Base-by-base conservation (phyloP, 257 asterid species). In the Cinchona pubescens region DNA sequence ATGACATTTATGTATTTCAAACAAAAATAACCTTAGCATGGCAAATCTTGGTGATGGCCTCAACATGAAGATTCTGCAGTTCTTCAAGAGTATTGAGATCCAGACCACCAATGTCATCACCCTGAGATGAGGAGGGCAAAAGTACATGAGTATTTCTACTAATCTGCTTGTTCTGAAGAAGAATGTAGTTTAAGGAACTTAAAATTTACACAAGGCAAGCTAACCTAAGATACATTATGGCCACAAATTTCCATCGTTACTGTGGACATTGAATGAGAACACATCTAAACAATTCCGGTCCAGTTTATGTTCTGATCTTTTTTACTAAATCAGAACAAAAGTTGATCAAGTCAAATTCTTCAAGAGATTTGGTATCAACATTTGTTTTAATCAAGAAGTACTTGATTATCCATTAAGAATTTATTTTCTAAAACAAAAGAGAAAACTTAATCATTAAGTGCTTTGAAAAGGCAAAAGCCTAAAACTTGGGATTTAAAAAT, bases 31-130 rank as follows among this genome's bases (percentile, higher is more conserved):
- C 87, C 80, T 83, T 83, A 70, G 87, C 87, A 78, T 76, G 80
- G 64, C 81, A 80, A 61, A 83, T 83, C 83, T 80, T 83, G 79
- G 85, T 78, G 48, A 83, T 83, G 78, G 87, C 87, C 68, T 83
- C 87, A 34, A 83, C 85, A 53, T 83, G 87, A 75, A 83, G 69
- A 68, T 71, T 80, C 76, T 83, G 87, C 76, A 80, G 61, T 81
- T 83, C 83, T 37, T 80, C 85, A 40, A 83, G 87, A 56, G 84
- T 61, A 55, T 71, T 70, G 55, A 76, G 55, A 80, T 80, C 81
- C 87, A 80, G 63, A 58, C 80, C 77, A 37, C 75, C 72, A 69
- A 80, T 75, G 70, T 80, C 79, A 46, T 80, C 87, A 78, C 83
- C 87, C 87, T 83, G 71, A 65, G 65, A 67, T 69, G 21, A 75